Conservation (phyloP, 495 filamentous ascomycete species). For the Neurospora sp. region DNA sequence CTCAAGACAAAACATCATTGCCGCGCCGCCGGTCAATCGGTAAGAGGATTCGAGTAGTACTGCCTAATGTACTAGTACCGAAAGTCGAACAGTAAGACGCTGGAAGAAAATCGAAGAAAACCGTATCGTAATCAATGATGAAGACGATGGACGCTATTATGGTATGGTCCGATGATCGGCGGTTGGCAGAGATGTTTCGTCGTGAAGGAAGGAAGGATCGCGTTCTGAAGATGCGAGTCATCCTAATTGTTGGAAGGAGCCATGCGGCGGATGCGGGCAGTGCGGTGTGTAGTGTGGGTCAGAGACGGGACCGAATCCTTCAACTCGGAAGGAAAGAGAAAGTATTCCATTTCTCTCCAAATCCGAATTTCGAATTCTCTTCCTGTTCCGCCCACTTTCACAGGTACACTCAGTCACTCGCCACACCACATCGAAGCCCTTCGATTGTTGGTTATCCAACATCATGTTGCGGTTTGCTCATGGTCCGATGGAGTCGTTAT, state of each 20-base stretch:
- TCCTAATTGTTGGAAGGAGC: neutral
- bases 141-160: neutral
- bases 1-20: neutral
- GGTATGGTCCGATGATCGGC: neutral
- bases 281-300: neutral
- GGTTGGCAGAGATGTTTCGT: neutral
- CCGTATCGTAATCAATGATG: neutral
- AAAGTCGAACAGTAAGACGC: neutral
- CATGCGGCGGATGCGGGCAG: neutral
- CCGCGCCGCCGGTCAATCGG: neutral
- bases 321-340: neutral
- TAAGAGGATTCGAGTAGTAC: neutral
- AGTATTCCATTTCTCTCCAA: neutral
- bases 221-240: neutral
- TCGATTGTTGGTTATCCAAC: neutral
- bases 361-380: neutral
- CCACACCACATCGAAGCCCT: neutral
- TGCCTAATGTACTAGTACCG: neutral
- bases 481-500: neutral
- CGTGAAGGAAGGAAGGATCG: neutral
- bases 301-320: neutral
- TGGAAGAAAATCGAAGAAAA: constrained; percentile 1
- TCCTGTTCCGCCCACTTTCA: neutral
- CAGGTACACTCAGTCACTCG: neutral
- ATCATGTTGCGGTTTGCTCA: neutral